Evolutionary conservation across 1,284 basidiomycete species (phyloP).

Genomic region (Fomitopsis palustris): DNA sequence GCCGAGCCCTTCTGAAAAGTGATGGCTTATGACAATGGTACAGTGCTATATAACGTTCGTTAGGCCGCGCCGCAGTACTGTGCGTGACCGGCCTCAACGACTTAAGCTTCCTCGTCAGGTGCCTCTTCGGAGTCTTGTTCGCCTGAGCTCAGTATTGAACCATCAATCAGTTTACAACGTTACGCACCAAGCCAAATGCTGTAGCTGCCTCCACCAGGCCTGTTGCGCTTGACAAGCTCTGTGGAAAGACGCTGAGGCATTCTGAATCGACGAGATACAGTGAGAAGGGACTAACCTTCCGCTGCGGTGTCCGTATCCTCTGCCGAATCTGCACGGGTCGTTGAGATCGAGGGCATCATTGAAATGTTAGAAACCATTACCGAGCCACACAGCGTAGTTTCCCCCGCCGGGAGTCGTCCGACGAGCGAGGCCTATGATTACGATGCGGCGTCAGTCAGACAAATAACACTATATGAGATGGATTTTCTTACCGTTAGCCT

Average conservation of each 20-base stretch:
- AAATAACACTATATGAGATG: neutral
- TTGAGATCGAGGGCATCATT: neutral
- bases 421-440: neutral
- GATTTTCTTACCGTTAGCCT: neutral
- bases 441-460: neutral
- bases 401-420: neutral
- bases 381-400: neutral
- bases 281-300: neutral
- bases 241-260: neutral
- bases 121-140: no score
- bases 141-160: no score
- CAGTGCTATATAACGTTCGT: no score
- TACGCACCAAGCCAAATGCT: neutral
- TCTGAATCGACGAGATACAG: no score
- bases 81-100: no score
- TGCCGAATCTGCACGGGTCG: neutral
- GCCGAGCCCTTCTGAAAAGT: no score
- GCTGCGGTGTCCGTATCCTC: neutral
- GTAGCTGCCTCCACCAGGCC: neutral
- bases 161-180: no score
- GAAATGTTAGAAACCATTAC: no score
- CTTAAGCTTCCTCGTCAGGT: no score
- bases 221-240: neutral
- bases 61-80: no score
- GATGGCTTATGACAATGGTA: no score